Percentiles rank a stretch among this genome's conserved stretches.
Evolutionary conservation across 352 stramenopile genomes (phyloP).

Genomic region (Pythium sp.): DNA sequence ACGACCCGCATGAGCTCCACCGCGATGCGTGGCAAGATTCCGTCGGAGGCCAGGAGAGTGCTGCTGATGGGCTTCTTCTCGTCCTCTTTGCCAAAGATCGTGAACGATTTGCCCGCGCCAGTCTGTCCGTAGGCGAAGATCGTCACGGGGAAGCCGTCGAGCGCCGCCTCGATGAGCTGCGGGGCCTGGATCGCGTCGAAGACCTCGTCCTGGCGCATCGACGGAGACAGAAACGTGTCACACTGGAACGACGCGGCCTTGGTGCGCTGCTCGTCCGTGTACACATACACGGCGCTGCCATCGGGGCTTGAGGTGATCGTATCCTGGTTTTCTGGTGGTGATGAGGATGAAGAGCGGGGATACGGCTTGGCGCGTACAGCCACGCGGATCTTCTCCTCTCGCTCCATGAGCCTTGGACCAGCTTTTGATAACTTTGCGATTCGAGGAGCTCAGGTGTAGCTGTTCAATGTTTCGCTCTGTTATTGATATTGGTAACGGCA

Average conservation of each 20-base stretch:
- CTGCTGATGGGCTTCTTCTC: conserved; percentile 23
- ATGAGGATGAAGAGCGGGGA: background rate
- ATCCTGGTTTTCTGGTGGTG: conserved; percentile 12
- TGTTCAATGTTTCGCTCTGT: background rate
- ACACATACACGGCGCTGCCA: conserved; percentile 42
- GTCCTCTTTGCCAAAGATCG: conserved; percentile 71
- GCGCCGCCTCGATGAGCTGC: conserved; percentile 46
- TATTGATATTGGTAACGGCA: background rate
- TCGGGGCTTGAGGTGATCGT: conserved; percentile 39
- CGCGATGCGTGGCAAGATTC: conserved; percentile 50
- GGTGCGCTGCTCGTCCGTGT: conserved; percentile 27
- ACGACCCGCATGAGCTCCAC: conserved; percentile 54
- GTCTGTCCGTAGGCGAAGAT: conserved; percentile 79
- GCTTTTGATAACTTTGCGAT: too few species aligned
- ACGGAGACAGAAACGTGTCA: conserved; percentile 46
- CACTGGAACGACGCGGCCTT: conserved; percentile 60
- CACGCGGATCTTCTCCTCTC: conserved; percentile 67
- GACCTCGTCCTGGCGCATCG: conserved; percentile 43
- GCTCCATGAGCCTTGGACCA: conserved; percentile 27
- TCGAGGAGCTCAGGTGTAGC: background rate
- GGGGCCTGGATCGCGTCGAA: conserved; percentile 43
- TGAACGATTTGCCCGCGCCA: conserved; percentile 69
- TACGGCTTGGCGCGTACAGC: conserved; percentile 58
- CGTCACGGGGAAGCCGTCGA: conserved; percentile 68
- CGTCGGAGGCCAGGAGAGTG: conserved; percentile 32